Evolutionary conservation across 495 filamentous ascomycete species (phyloP).

Genomic region (Hypoxylon lienhwacheense): DNA sequence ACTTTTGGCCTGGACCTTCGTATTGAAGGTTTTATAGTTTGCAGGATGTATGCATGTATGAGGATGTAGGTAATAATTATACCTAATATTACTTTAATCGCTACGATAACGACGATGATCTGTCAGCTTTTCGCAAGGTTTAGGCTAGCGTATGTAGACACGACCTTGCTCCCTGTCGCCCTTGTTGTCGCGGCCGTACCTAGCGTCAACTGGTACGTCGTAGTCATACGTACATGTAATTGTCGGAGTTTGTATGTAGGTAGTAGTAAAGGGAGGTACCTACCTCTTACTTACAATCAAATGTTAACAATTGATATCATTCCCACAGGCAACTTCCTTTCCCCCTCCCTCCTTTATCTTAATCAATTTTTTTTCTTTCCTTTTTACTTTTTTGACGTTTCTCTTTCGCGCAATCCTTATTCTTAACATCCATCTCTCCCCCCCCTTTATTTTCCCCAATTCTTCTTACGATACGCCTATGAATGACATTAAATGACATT

Average conservation of each 20-base stretch:
- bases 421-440: background rate
- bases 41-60: background rate
- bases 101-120: constrained; percentile 21
- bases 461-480: constrained; percentile 1
- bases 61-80: background rate
- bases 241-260: too few relatives aligned
- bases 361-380: background rate
- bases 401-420: constrained; percentile 5
- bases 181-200: too few relatives aligned
- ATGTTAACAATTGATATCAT: constrained; percentile 27
- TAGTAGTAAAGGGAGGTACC: too few relatives aligned
- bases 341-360: background rate
- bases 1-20: too few relatives aligned
- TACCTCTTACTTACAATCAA: too few relatives aligned
- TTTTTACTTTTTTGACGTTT: too few relatives aligned
- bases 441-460: background rate
- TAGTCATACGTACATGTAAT: too few relatives aligned
- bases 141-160: background rate
- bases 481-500: background rate
- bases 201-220: too few relatives aligned
- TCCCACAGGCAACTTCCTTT: constrained; percentile 22
- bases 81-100: constrained; percentile 10
- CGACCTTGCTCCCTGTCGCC: background rate
- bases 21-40: background rate
- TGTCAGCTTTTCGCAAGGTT: constrained; percentile 17